Evolutionary conservation across 2,329 filamentous ascomycete species (phyloP).

Genomic region (Alternaria incomplexa): DNA sequence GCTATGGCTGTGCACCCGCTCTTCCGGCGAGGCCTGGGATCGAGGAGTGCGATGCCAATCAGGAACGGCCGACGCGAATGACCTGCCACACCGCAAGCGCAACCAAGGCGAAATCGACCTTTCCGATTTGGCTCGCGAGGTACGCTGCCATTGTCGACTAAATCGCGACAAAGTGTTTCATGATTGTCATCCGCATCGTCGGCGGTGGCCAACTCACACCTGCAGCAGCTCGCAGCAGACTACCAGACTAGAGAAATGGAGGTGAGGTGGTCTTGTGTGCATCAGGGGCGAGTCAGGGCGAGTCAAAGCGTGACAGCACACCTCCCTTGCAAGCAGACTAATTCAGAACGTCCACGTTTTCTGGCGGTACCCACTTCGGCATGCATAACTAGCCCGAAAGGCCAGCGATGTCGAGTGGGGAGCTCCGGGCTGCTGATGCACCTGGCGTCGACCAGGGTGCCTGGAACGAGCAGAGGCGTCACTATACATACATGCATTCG

Average conservation of each 20-base stretch:
- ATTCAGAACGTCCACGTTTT: slow-evolving; percentile 48
- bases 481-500: slow-evolving; percentile 32
- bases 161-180: slow-evolving; percentile 18
- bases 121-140: slow-evolving; percentile 11
- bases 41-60: slow-evolving; percentile 35
- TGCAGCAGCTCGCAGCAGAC: slow-evolving; percentile 30
- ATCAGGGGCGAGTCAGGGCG: slow-evolving; percentile 39
- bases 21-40: slow-evolving; percentile 37
- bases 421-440: slow-evolving; percentile 45
- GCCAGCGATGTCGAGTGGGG: slow-evolving; percentile 39
- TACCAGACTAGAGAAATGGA: slow-evolving; percentile 33
- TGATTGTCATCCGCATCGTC: slow-evolving; percentile 19
- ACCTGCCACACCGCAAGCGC: slow-evolving; percentile 29
- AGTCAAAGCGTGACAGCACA: slow-evolving; percentile 50
- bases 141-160: slow-evolving; percentile 19
- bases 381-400: slow-evolving; percentile 40
- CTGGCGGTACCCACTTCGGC: slow-evolving; percentile 41
- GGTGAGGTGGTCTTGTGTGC: slow-evolving; percentile 34
- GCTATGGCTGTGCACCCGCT: slow-evolving; percentile 41
- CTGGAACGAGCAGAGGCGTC: slow-evolving; percentile 40
- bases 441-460: slow-evolving; percentile 36
- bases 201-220: slow-evolving; percentile 38
- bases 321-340: slow-evolving; percentile 36
- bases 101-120: slow-evolving; percentile 11
- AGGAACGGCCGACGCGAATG: slow-evolving; percentile 26